Evolutionary conservation across 139 green algal genomes (phyloP), one percentile per base, ranked within the genome.

Genomic region (Chlamydomonas urium): DNA sequence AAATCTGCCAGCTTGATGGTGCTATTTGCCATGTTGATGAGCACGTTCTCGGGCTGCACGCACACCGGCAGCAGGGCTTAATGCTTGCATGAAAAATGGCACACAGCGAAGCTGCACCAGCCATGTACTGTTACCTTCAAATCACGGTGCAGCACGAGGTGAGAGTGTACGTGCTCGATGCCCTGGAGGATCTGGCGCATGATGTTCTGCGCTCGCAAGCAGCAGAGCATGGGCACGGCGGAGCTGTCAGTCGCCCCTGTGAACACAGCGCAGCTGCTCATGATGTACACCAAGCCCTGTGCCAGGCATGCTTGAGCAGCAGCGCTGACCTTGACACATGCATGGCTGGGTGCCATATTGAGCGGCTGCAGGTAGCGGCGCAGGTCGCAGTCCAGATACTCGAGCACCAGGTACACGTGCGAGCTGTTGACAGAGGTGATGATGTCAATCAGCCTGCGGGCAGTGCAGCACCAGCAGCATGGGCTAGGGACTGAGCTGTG

Each of bases 1-100:
- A 99, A 98, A 78, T 99, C 95, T 4, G 95, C 93, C 42, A 99
- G 82, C 79, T 99, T 99, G 45, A 98, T 14, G 19, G 58, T 66
- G 58, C 14, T 34, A 66, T 38, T 38, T 32, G 26, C 26, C 37
- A 34, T 35, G 56, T 97, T 89, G 1, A 99, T 90, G 17, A 99
- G 84, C n/a, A 99, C 80, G 81, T 99, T 99, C 75, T 99, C 92
- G 0, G 47, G 36, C 33, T 33, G 14, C 23, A 29, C 28, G 19
- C 3, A 53, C 23, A 5, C 5, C 3, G 63, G n/a, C 53, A 35
- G n/a, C 10, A 45, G 6, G 32, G 29, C 60, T 50, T 68, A n/a
- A 47, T 26, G 60, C n/a, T n/a, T n/a, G n/a, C n/a, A n/a, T n/a
- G n/a, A n/a, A n/a, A n/a, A n/a, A n/a, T n/a, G n/a, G n/a, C n/a